A percentile compares a stretch with the other conserved stretches of the same genome.
These are phyloP conservation scores for Dispira parvispora DNA, from an alignment of 192 early-diverging fungal genomes.

Conservation along the genomic window DNA sequence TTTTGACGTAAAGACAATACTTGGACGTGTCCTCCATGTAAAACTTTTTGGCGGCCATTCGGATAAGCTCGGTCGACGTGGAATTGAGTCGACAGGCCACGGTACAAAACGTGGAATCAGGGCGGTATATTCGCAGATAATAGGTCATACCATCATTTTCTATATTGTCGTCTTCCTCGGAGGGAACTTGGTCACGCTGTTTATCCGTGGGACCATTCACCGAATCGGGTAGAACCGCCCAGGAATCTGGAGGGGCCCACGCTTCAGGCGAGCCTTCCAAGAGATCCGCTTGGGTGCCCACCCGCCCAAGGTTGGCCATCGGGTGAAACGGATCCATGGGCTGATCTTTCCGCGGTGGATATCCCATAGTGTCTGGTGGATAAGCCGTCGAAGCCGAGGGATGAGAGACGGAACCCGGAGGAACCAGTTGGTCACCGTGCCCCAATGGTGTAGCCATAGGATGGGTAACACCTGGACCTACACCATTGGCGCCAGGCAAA, in stretches of 20 bases:
- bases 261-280: constrained; percentile 16
- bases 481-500: neutral
- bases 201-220: constrained; percentile 18
- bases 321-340: too few relatives aligned
- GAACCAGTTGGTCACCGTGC: too few relatives aligned
- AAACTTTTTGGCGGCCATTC: constrained; percentile 63
- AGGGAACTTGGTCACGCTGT: constrained; percentile 14
- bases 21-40: constrained; percentile 54
- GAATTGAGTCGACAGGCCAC: constrained; percentile 50
- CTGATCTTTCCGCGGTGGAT: too few relatives aligned
- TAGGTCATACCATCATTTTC: constrained; percentile 20
- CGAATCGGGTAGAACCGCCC: constrained; percentile 40
- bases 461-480: too few relatives aligned
- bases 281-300: too few relatives aligned
- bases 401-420: neutral
- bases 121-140: constrained; percentile 59
- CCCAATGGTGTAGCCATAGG: neutral
- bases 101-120: constrained; percentile 65
- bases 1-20: constrained; percentile 25
- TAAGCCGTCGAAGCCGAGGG: neutral
- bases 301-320: too few relatives aligned
- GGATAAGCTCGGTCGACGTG: constrained; percentile 55
- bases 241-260: constrained; percentile 55
- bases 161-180: constrained; percentile 18
- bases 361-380: neutral